Evolutionary conservation across 192 early-diverging fungal species (phyloP).

Genomic region (Coemansia sp.): DNA sequence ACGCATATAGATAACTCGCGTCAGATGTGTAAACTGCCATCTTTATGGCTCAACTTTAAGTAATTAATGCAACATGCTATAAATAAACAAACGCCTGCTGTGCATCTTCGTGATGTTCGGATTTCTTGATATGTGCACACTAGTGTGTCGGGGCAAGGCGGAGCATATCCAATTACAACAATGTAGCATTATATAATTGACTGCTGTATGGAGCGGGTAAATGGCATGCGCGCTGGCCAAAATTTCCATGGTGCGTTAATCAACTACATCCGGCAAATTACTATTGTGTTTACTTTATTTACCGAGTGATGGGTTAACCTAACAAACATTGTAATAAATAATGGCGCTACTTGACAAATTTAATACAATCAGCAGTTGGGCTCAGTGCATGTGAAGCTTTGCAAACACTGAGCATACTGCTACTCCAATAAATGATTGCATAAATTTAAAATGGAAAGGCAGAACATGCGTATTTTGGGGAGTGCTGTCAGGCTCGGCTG

Average conservation of each 20-base stretch:
- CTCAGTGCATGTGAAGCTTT: too few relatives aligned
- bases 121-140: background rate
- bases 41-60: background rate
- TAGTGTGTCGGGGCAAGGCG: background rate
- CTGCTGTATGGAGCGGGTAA: background rate
- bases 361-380: background rate
- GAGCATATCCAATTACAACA: background rate
- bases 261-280: background rate
- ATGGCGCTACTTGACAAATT: background rate
- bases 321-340: too few relatives aligned
- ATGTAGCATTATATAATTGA: constrained; percentile 1
- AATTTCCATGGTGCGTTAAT: constrained; percentile 1
- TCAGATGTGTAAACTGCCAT: background rate
- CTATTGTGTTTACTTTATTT: background rate
- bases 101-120: background rate
- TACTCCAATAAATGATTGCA: background rate
- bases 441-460: background rate
- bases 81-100: background rate
- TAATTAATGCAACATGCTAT: constrained; percentile 5
- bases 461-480: background rate
- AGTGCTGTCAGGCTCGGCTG: background rate
- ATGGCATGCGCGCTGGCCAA: background rate
- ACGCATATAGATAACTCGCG: background rate
- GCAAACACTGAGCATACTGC: too few relatives aligned
- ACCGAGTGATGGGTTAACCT: background rate